Evolutionary conservation across 441 rosid species (phyloP), one percentile per base, ranked within the genome.

Genomic region (Pelargonium citronellum): DNA sequence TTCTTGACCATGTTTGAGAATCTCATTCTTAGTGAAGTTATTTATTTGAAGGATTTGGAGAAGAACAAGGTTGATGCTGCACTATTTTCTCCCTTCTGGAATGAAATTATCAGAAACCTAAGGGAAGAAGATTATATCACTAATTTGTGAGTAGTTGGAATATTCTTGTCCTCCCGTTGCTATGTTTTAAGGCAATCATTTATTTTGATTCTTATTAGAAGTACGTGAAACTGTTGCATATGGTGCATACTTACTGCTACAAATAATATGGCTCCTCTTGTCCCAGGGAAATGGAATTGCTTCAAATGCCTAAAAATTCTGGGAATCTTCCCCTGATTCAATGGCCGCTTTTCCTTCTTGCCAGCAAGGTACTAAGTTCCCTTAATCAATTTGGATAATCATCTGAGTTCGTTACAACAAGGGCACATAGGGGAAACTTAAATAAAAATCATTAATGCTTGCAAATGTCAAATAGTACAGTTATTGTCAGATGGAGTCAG

Each of bases 301-400:
- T 95, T 84, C 72, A 82, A 74, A 95, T 95, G 98, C 98, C 98
- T 49, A 91, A 82, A 80, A 95, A 92, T 89, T 85, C 98, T 66
- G 94, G 95, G 72, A 83, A 79, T 73, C 91, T 92, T 64, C 86
- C 85, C 16, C 74, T 95, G 82, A 91, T 95, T 70, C 98, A 92
- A 79, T 95, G 96, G 98, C 99, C 99, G n/a, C 96, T 92, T 69
- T 95, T 95, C 84, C 98, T 95, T 82, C 98, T 95, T 80, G 85
- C 95, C 69, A 95, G 97, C 93, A 95, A 95, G 97, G 99, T 92
- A 34, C 37, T 11, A n/a, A 5, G 30, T 27, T 58, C 24, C 19
- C 27, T 24, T 55, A 10, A 55, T 6, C 61, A 7, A 55, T 5
- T 16, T 55, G 43, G 43, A 39, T 39, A 7, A 39, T 39, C 24